phyloP scores from a whole-genome alignment of 805 yeast genomes.

The Saccharomycopsis schoenii region DNA sequence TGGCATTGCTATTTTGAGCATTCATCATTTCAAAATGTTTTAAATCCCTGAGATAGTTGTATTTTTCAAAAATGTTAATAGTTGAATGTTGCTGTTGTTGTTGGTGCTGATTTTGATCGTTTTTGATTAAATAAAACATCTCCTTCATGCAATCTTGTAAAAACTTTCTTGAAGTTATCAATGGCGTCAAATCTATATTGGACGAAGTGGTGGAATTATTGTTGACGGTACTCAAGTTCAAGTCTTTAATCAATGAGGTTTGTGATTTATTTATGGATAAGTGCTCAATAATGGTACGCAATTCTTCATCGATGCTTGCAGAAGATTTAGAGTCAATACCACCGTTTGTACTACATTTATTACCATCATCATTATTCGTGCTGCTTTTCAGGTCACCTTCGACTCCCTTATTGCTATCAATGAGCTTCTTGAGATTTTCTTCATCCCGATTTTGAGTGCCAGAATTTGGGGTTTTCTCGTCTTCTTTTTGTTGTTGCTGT shows the following conservation, averaged over 20 bases:
- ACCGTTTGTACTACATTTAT: neutral
- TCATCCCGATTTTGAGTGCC: neutral
- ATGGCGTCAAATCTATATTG: constrained; percentile 17
- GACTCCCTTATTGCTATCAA: neutral
- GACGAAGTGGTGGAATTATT: neutral
- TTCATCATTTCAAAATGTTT: constrained; percentile 11
- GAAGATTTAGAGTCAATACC: neutral
- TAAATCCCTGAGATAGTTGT: constrained; percentile 11
- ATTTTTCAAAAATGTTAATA: constrained; percentile 15
- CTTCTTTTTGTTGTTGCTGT: neutral
- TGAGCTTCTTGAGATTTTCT: neutral
- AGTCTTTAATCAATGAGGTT: constrained; percentile 12
- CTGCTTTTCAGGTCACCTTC: neutral
- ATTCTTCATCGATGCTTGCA: constrained; percentile 9
- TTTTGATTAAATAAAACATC: constrained; percentile 20
- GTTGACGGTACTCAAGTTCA: neutral
- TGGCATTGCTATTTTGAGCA: neutral
- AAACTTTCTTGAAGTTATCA: constrained; percentile 22
- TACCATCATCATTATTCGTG: neutral
- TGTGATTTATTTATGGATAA: constrained; percentile 12
- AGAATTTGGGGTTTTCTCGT: neutral
- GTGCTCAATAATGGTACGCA: constrained; percentile 8
- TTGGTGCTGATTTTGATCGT: constrained; percentile 16
- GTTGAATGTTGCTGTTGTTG: constrained; percentile 11
- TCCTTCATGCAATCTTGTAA: constrained; percentile 24